These are phyloP conservation scores for Przewalskia tangutica DNA, from an alignment of 257 asterid genomes.

Conservation along the genomic window DNA sequence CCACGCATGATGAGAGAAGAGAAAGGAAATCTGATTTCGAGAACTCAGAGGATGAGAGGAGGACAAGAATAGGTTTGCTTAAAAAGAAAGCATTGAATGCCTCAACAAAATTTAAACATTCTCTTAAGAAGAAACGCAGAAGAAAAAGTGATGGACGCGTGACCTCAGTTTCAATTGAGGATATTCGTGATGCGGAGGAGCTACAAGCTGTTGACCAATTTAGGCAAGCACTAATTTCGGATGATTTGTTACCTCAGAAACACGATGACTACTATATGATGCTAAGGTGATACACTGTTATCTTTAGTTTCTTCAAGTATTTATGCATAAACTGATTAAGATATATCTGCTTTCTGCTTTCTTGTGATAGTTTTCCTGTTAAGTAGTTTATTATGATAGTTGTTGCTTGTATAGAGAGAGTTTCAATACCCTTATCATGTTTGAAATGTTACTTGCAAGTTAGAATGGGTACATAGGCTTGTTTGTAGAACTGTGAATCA, in stretches of 20 bases:
- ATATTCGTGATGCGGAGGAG: constrained; percentile 70
- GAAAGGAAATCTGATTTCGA: constrained; percentile 82
- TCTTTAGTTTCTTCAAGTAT: background rate
- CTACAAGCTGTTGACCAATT: constrained; percentile 71
- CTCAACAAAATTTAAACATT: constrained; percentile 70
- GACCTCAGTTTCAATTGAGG: constrained; percentile 83
- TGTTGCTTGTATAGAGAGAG: background rate
- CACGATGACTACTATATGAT: constrained; percentile 76
- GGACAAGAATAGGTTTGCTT: constrained; percentile 58
- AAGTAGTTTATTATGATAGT: background rate
- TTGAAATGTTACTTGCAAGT: background rate
- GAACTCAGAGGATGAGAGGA: constrained; percentile 81
- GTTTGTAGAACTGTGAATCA: background rate
- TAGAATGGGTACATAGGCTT: background rate
- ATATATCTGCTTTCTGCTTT: background rate
- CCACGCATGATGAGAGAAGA: constrained; percentile 68
- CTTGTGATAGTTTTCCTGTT: background rate
- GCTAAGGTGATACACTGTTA: constrained; percentile 48
- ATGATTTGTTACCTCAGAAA: constrained; percentile 60
- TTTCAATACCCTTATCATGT: background rate
- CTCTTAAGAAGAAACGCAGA: constrained; percentile 78
- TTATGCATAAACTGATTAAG: background rate
- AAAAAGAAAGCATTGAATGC: constrained; percentile 85
- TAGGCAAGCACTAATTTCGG: constrained; percentile 61
- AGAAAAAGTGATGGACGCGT: constrained; percentile 68